Base-by-base conservation (phyloP, 176 grass and related monocot species). In the Oryza brachyantha region DNA sequence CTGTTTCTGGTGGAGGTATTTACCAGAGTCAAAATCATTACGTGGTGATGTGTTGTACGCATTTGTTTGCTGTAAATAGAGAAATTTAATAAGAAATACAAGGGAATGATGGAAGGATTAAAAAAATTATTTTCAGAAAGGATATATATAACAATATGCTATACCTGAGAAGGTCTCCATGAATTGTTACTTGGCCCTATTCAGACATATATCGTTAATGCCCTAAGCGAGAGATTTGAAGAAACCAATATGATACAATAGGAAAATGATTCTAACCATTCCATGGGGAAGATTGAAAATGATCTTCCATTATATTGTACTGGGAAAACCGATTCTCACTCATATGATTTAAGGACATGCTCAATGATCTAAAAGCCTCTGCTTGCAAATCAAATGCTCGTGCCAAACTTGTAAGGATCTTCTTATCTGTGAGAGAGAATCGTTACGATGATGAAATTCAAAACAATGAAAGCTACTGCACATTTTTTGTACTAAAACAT, bases 341-440 rank as follows among this genome's bases (percentile, higher is more conserved):
- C 54, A 25, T 89, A 48, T 73, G 86, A 74, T 83, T 69, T 52
- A 97, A 82, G 61, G 89, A 72, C 57, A 92, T 87, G n/a, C 73
- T 87, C 82, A 97, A 88, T 19, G 84, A 86, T 82, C 92, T 94
- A 78, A 97, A 84, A 61, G 90, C 80, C 61, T 97, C 89, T 80
- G 77, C 89, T 90, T 97, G 94, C 25, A 77, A 67, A 86, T 94
- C 89, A 38, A 97, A 71, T 48, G 94, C 91, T 72, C 76, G 71
- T 79, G 88, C 80, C 61, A 97, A 86, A 59, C 86, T 86, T 40
- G 86, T 70, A 68, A 97, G 79, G 82, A 94, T 76, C 81, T 89
- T 90, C 74, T 81, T 88, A 82, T 97, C 94, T 97, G 59, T 70
- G 63, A 65, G 17, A 67, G 9, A 74, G 27, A 73, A 73, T 32